Evolutionary conservation across 2,329 filamentous ascomycete species (phyloP), one percentile per base, ranked within the genome.

Genomic region (Seiridium cupressi): DNA sequence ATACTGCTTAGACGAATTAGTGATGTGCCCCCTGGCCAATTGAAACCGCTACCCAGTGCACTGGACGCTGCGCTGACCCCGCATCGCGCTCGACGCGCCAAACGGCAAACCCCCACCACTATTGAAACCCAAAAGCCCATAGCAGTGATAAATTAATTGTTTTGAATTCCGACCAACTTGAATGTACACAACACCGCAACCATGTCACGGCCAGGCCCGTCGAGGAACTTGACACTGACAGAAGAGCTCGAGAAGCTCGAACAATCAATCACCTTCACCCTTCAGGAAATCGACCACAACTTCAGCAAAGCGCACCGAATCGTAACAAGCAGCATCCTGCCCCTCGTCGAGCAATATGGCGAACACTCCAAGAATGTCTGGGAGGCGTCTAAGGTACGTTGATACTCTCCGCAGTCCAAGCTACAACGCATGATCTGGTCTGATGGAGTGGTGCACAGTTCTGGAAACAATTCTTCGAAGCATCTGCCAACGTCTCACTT

Each of bases 381-480:
- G 95, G 93, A 98, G 68, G 93, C 93, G 31, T 96, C 94, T 58
- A 97, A 96, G 86, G 92, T 94, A 60, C 32, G 68, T 44, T 48
- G 26, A 6, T 11, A 61, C 53, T 59, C 58, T 62, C 13, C 10
- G 40, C 26, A 7, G 10, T 40, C n/a, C 11, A 13, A 7, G 8
- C 10, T 44, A 32, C 44, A 32, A 31, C 32, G 5, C 18, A 9
- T 13, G 35, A 34, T 13, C 5, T 35, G 8, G 44, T 26, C 40
- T 34, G 34, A 48, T 11, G 35, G n/a, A n/a, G 3, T 59, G 11
- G 9, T 35, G 32, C 18, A 10, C 70, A 96, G 91, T 99, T 99
- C 77, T 99, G 95, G 95, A 99, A 99, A 77, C 93, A 98, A 80
- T 99, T 99, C 81, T 99, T 99, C 76, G 95, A 99, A 78, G 93